These are phyloP conservation scores for Chlorociboria aeruginascens DNA, from an alignment of 495 filamentous ascomycete genomes.

Conservation along the genomic window DNA sequence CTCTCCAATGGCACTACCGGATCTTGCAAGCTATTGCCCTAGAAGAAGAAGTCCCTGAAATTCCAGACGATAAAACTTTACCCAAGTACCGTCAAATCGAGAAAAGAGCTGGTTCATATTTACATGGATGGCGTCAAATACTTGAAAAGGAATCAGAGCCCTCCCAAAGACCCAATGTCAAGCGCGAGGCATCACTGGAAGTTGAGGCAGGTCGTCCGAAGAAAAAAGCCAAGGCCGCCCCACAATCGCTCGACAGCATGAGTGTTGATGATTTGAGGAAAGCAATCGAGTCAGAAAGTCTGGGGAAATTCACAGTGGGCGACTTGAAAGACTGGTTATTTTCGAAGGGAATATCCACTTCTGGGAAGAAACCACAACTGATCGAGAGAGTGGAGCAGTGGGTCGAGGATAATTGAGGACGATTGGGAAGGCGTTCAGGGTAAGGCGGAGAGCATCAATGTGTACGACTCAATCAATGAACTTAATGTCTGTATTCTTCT, in stretches of 20 bases:
- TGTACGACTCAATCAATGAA: too few species aligned
- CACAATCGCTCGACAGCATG: constrained; percentile 5
- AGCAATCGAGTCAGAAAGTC: constrained; percentile 42
- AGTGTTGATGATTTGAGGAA: constrained; percentile 46
- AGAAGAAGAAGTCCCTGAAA: constrained; percentile 78
- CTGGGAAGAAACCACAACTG: constrained; percentile 69
- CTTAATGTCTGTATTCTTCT: too few species aligned
- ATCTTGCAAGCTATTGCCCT: constrained; percentile 87
- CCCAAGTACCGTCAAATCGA: constrained; percentile 78
- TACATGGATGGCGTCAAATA: constrained; percentile 62
- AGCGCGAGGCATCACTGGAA: constrained; percentile 4
- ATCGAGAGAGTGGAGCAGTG: constrained; percentile 67
- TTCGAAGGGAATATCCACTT: constrained; percentile 45
- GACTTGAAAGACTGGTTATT: constrained; percentile 57
- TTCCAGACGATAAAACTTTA: constrained; percentile 58
- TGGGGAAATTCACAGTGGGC: constrained; percentile 62
- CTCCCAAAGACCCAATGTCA: constrained; percentile 30
- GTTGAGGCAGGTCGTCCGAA: constrained; percentile 6
- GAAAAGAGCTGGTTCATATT: constrained; percentile 70
- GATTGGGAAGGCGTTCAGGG: neutral
- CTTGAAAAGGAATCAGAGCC: constrained; percentile 39
- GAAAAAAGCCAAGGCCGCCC: constrained; percentile 7
- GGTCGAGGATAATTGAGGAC: constrained; percentile 40
- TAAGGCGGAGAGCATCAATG: too few species aligned
- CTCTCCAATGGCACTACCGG: constrained; percentile 95